These are phyloP conservation scores for Amaranthus cruentus DNA, from an alignment of 148 eudicot species.

Conservation along the genomic window DNA sequence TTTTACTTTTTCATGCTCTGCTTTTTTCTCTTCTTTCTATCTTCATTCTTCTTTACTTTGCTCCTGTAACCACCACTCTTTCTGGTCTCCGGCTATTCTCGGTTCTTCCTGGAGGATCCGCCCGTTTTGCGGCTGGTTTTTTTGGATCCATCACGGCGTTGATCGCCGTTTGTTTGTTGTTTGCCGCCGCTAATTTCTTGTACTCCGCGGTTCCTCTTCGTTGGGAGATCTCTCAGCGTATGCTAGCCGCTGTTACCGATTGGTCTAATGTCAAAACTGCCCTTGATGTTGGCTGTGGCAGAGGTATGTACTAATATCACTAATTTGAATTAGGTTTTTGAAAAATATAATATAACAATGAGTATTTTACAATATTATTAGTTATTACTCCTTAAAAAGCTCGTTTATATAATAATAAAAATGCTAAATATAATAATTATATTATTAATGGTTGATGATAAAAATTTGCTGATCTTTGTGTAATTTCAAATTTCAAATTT, in stretches of 20 bases:
- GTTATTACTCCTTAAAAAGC: too few relatives aligned
- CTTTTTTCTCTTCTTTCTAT: conserved; percentile 48
- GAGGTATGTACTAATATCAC: conserved; percentile 25
- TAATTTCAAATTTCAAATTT: too few relatives aligned
- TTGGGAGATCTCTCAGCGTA: conserved; percentile 86
- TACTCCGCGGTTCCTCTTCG: conserved; percentile 75
- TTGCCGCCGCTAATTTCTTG: conserved; percentile 66
- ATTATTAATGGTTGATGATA: too few relatives aligned
- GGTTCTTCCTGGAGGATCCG: conserved; percentile 38
- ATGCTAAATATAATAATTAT: too few relatives aligned
- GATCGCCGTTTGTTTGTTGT: conserved; percentile 58
- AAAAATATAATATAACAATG: neutral
- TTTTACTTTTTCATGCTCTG: conserved; percentile 54
- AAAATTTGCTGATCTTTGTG: too few relatives aligned
- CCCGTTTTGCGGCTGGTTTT: conserved; percentile 63
- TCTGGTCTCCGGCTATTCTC: conserved; percentile 35
- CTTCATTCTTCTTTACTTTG: conserved; percentile 49
- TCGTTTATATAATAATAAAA: too few relatives aligned
- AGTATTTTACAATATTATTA: too few relatives aligned
- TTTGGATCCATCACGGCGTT: conserved; percentile 75
- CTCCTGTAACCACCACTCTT: conserved; percentile 23
- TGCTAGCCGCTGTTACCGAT: conserved; percentile 56
- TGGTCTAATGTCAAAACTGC: conserved; percentile 76
- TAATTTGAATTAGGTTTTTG: neutral
- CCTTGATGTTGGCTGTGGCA: conserved; percentile 92